phyloP scores from a whole-genome alignment of 2,329 filamentous ascomycete species.

The Fusarium decemcellulare region DNA sequence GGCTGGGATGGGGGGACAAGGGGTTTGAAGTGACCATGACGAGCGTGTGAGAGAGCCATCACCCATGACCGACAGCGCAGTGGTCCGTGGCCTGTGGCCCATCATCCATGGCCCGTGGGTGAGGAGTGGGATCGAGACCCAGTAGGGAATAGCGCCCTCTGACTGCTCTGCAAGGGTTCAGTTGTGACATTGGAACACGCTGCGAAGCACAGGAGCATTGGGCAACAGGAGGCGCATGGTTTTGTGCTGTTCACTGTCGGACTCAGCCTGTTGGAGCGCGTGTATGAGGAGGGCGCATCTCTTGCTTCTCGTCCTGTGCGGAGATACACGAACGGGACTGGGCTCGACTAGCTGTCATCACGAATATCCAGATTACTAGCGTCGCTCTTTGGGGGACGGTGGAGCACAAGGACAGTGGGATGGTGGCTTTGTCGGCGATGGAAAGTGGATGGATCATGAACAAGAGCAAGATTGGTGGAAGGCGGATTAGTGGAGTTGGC shows the following conservation, averaged over 20 bases:
- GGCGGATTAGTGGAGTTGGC: constrained; percentile 33
- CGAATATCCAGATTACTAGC: constrained; percentile 16
- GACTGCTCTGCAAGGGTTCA: constrained; percentile 29
- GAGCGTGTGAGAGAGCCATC: constrained; percentile 41
- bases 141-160: constrained; percentile 36
- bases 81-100: constrained; percentile 29
- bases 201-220: background rate
- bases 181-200: constrained; percentile 17
- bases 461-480: constrained; percentile 40
- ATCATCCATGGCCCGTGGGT: constrained; percentile 36
- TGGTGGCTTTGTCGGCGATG: constrained; percentile 41
- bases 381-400: constrained; percentile 18
- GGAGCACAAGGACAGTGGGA: constrained; percentile 39
- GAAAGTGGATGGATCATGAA: constrained; percentile 42
- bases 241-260: background rate
- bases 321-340: background rate
- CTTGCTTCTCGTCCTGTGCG: background rate
- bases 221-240: constrained; percentile 17
- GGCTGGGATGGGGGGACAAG: constrained; percentile 40
- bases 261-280: background rate
- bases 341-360: constrained; percentile 1
- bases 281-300: background rate
- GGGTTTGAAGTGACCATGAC: constrained; percentile 45
- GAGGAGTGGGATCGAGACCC: constrained; percentile 41
- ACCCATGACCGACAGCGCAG: constrained; percentile 28